Conservation (phyloP, 2,329 filamentous ascomycete species). For the Trichoderma atroviride region DNA sequence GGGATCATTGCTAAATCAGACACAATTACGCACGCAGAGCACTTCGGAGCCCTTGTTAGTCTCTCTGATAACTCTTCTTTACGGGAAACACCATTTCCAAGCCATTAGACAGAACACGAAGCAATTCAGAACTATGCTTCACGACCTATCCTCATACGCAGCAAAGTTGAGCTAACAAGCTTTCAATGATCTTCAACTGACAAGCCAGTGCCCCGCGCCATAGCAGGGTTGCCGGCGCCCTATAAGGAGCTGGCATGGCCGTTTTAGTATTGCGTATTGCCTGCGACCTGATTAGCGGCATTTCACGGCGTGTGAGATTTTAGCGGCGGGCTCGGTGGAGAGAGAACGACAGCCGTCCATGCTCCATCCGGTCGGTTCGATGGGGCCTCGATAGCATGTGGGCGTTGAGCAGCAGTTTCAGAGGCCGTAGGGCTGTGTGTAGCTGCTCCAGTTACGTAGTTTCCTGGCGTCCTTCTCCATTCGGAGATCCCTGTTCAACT, state of each 20-base stretch:
- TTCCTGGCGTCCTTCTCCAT: background rate
- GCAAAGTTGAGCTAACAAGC: background rate
- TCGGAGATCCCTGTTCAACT: conserved; percentile 1
- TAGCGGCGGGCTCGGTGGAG: background rate
- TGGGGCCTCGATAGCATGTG: background rate
- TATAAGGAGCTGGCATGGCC: background rate
- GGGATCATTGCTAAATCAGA: background rate
- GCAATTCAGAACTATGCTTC: background rate
- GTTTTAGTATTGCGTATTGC: background rate
- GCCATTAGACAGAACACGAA: background rate
- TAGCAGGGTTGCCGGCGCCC: background rate
- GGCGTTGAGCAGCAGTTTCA: background rate
- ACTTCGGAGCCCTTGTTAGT: background rate
- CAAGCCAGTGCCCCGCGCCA: background rate
- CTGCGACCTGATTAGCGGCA: background rate
- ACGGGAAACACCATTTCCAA: background rate
- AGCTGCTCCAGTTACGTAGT: background rate
- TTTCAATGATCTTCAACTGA: background rate
- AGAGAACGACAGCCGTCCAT: background rate
- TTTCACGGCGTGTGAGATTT: conserved; percentile 12
- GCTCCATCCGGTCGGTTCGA: background rate
- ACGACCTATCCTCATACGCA: background rate
- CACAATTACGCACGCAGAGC: background rate
- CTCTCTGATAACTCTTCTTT: background rate
- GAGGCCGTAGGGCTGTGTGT: background rate